Evolutionary conservation across 1,139 yeast genomes (phyloP).

Genomic region (Candida pseudocylindracea): DNA sequence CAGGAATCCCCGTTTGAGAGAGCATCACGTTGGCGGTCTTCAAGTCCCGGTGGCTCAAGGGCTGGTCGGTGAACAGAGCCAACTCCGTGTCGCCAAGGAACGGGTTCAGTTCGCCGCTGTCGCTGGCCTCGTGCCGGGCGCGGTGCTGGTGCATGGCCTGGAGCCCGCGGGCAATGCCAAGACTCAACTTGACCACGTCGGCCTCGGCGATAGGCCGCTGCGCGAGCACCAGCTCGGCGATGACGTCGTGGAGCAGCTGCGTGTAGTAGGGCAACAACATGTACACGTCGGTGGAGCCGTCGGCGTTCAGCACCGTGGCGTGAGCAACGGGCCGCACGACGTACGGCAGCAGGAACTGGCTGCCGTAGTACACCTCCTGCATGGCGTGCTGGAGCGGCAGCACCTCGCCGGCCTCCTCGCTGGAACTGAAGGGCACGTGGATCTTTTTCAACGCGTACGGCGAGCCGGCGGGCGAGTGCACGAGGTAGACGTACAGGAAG

Average conservation of each 20-base stretch:
- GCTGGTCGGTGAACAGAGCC: conserved; percentile 22
- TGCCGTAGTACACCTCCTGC: conserved; percentile 57
- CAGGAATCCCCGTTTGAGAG: conserved; percentile 50
- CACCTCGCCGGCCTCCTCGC: conserved; percentile 18
- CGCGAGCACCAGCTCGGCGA: conserved; percentile 39
- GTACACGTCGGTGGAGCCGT: conserved; percentile 62
- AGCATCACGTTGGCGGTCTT: conserved; percentile 84
- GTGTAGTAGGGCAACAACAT: conserved; percentile 61
- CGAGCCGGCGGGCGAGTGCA: conserved; percentile 23
- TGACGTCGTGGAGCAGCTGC: conserved; percentile 52
- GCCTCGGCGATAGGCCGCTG: conserved; percentile 28
- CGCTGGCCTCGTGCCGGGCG: conserved; percentile 1
- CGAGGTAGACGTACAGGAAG: conserved; percentile 73
- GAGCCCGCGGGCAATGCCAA: conserved; percentile 56
- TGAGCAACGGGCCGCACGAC: conserved; percentile 55
- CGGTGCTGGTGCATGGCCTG: conserved; percentile 56
- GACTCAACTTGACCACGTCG: conserved; percentile 37
- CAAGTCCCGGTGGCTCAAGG: conserved; percentile 71
- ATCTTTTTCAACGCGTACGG: conserved; percentile 65
- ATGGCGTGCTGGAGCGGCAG: conserved; percentile 27
- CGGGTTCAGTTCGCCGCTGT: conserved; percentile 2
- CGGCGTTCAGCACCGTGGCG: conserved; percentile 43
- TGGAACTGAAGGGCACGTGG: conserved; percentile 71
- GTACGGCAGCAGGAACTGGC: conserved; percentile 40
- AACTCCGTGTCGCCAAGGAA: conserved; percentile 20